phyloP scores from a whole-genome alignment of 2,329 filamentous ascomycete species.

The Aspergillus sp. region DNA sequence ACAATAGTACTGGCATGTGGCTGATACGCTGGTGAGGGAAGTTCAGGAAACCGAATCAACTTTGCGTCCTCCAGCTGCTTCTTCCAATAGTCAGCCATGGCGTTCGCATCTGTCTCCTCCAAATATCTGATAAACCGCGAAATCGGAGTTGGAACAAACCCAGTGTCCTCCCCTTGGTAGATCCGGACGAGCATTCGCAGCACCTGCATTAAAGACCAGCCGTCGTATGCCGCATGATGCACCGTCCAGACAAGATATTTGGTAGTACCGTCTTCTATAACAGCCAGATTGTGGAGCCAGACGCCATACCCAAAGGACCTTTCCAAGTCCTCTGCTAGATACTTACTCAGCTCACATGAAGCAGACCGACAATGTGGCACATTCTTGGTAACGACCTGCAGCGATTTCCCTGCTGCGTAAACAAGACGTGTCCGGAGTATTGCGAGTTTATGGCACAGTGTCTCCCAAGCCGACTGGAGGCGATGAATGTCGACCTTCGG shows the following conservation, averaged over 20 bases:
- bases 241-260: neutral
- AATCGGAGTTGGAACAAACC: neutral
- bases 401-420: too few species aligned
- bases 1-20: neutral
- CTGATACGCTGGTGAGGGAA: neutral
- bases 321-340: neutral
- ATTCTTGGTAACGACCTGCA: neutral
- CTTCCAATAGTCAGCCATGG: neutral
- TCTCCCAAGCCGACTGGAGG: neutral
- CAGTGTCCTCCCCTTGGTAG: neutral
- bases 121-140: neutral
- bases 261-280: neutral
- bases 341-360: neutral
- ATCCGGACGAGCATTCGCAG: neutral
- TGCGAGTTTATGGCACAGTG: neutral
- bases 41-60: neutral
- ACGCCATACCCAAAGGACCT: neutral
- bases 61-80: neutral
- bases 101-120: too few species aligned
- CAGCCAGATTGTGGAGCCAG: neutral
- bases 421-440: neutral
- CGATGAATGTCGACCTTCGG: neutral
- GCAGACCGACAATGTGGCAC: neutral
- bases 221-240: neutral
- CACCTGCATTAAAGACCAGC: neutral